phyloP scores from a whole-genome alignment of 345 rosid genomes.

The Anastatica hierochuntica region DNA sequence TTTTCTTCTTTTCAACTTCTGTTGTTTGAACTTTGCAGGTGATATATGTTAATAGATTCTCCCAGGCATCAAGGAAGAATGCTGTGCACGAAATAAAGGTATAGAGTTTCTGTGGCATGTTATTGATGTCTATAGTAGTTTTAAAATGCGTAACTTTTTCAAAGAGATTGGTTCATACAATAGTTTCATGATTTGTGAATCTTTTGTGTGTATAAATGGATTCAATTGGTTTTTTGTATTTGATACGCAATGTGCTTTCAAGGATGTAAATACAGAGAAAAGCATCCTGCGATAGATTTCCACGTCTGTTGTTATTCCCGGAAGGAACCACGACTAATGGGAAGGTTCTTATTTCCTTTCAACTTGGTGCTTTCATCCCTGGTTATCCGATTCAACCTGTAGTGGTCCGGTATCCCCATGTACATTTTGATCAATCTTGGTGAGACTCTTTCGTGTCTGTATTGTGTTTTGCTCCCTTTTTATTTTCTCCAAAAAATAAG shows the following conservation, averaged over 20 bases:
- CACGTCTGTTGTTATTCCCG: constrained; percentile 81
- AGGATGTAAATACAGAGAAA: constrained; percentile 98
- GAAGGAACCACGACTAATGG: constrained; percentile 99
- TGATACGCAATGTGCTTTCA: constrained; percentile 95
- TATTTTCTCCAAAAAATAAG: not conserved
- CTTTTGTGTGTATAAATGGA: constrained; percentile 10
- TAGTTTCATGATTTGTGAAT: not conserved
- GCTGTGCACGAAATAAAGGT: constrained; percentile 95
- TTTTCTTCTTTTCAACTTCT: not conserved
- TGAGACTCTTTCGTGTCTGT: constrained; percentile 22
- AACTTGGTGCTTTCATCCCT: constrained; percentile 96
- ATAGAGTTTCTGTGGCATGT: constrained; percentile 36
- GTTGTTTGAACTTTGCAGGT: constrained; percentile 42
- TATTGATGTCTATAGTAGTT: not conserved
- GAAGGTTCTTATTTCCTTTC: constrained; percentile 68
- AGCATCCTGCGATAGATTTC: constrained; percentile 72
- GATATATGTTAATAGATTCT: constrained; percentile 90
- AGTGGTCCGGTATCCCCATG: constrained; percentile 85
- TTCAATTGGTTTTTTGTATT: constrained; percentile 45
- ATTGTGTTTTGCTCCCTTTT: not conserved
- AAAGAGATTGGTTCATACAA: constrained; percentile 4
- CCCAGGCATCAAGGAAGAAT: constrained; percentile 71
- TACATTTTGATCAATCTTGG: constrained; percentile 99
- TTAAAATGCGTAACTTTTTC: not conserved
- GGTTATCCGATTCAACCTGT: constrained; percentile 81